Evolutionary conservation across 2,329 filamentous ascomycete species (phyloP).

Genomic region (Trichophyton simii): DNA sequence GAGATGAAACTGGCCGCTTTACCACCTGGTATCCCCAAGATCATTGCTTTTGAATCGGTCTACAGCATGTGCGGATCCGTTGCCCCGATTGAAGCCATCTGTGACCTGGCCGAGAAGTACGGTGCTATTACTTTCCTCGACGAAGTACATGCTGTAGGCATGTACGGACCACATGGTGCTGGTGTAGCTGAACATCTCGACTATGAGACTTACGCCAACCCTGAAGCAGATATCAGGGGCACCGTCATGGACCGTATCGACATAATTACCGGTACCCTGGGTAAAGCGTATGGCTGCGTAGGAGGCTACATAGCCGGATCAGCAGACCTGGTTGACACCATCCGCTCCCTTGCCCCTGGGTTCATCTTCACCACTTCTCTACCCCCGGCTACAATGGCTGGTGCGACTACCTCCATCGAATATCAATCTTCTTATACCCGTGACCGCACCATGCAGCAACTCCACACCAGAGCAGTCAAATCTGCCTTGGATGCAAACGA

Average conservation of each 20-base stretch:
- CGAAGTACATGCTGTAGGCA: conserved; percentile 96
- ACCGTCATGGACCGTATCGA: conserved; percentile 93
- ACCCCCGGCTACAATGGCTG: conserved; percentile 92
- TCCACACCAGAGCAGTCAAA: conserved; percentile 93
- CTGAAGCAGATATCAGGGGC: conserved; percentile 45
- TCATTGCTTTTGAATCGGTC: conserved; percentile 96
- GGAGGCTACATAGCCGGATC: conserved; percentile 95
- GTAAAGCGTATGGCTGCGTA: conserved; percentile 95
- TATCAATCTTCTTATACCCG: conserved; percentile 79
- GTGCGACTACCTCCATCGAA: conserved; percentile 79
- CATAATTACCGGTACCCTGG: conserved; percentile 93
- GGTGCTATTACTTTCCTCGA: conserved; percentile 95
- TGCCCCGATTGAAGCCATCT: conserved; percentile 89
- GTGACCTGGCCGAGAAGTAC: conserved; percentile 93
- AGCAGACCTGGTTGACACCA: conserved; percentile 72
- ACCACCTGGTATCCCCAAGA: conserved; percentile 76
- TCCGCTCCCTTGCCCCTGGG: conserved; percentile 86
- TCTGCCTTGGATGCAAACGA: conserved; percentile 62
- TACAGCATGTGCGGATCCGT: conserved; percentile 99
- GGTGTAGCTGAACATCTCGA: conserved; percentile 96
- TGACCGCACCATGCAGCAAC: conserved; percentile 82
- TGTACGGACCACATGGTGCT: conserved; percentile 93
- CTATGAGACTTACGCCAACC: conserved; percentile 70
- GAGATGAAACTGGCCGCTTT: conserved; percentile 85
- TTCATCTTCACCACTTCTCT: conserved; percentile 99